A percentile compares a stretch with the other conserved stretches of the same genome.
phyloP scores from a whole-genome alignment of 2,329 filamentous ascomycete genomes.

The Dichotomopilus funicola region DNA sequence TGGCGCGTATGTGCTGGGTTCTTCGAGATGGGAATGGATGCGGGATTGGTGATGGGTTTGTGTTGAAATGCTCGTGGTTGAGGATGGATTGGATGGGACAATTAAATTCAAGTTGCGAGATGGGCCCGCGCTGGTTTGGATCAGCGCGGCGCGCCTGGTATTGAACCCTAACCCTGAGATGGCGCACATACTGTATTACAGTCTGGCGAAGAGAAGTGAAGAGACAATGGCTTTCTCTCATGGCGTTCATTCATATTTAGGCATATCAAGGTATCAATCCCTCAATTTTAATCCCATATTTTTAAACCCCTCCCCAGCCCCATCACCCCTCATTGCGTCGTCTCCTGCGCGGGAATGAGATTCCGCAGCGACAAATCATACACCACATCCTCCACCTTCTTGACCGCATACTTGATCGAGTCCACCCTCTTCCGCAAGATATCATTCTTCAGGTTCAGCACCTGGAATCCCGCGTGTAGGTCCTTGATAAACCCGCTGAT shows the following conservation, averaged over 20 bases:
- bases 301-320: not conserved
- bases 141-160: constrained; percentile 1
- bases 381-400: constrained; percentile 96
- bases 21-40: not conserved
- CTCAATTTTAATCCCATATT: not conserved
- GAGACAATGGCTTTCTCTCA: no score
- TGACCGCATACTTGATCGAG: constrained; percentile 93
- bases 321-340: constrained; percentile 23
- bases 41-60: not conserved
- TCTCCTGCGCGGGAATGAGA: constrained; percentile 52
- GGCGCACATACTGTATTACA: not conserved
- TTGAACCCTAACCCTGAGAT: constrained; percentile 10
- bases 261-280: not conserved
- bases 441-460: constrained; percentile 97
- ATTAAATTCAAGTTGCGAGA: constrained; percentile 1
- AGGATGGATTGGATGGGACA: not conserved
- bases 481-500: constrained; percentile 94
- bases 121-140: not conserved
- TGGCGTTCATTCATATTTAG: no score
- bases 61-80: not conserved
- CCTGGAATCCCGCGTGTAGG: constrained; percentile 89
- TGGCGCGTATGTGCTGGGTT: not conserved
- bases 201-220: not conserved
- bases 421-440: constrained; percentile 80
- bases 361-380: constrained; percentile 90